A percentile compares a stretch with the other conserved stretches of the same genome.
phyloP scores from a whole-genome alignment of 1,284 basidiomycete species.

The Cryptococcus sp. region DNA sequence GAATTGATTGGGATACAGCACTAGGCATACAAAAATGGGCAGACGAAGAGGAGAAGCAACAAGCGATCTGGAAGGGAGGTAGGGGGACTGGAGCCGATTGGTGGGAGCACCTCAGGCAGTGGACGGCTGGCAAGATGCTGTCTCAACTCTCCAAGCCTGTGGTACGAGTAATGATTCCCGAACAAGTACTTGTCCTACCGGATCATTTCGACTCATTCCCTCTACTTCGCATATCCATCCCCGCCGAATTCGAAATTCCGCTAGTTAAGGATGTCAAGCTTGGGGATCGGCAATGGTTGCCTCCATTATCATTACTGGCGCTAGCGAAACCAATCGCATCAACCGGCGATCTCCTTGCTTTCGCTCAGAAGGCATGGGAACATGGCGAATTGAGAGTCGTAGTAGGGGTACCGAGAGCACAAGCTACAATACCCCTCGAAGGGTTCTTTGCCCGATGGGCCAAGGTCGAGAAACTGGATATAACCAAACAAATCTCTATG shows the following conservation, averaged over 20 bases:
- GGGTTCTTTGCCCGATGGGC: slow-evolving; percentile 30
- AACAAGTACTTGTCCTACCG: slow-evolving; percentile 18
- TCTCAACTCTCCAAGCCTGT: slow-evolving; percentile 9
- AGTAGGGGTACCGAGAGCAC: slow-evolving; percentile 19
- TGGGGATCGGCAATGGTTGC: slow-evolving; percentile 19
- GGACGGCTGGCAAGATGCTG: slow-evolving; percentile 20
- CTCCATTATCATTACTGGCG: slow-evolving; percentile 26
- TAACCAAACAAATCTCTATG: slow-evolving; percentile 24
- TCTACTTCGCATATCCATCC: slow-evolving; percentile 25
- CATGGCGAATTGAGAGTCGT: slow-evolving; percentile 25
- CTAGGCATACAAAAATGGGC: slow-evolving; percentile 16
- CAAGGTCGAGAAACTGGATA: slow-evolving; percentile 20
- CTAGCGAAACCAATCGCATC: slow-evolving; percentile 32
- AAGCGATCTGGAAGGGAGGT: slow-evolving; percentile 11
- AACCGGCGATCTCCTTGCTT: slow-evolving; percentile 31
- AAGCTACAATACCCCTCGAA: slow-evolving; percentile 15
- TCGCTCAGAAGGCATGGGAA: slow-evolving; percentile 36
- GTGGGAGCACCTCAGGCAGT: slow-evolving; percentile 39
- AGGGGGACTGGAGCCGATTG: slow-evolving; percentile 32
- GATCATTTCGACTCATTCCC: slow-evolving; percentile 12
- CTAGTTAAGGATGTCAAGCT: slow-evolving; percentile 16
- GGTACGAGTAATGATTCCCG: slow-evolving; percentile 19
- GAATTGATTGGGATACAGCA: slow-evolving; percentile 35
- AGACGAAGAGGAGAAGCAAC: slow-evolving; percentile 4
- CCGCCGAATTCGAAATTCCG: slow-evolving; percentile 21